phyloP scores from a whole-genome alignment of 2,329 filamentous ascomycete genomes.

The Venturia oleaginea region DNA sequence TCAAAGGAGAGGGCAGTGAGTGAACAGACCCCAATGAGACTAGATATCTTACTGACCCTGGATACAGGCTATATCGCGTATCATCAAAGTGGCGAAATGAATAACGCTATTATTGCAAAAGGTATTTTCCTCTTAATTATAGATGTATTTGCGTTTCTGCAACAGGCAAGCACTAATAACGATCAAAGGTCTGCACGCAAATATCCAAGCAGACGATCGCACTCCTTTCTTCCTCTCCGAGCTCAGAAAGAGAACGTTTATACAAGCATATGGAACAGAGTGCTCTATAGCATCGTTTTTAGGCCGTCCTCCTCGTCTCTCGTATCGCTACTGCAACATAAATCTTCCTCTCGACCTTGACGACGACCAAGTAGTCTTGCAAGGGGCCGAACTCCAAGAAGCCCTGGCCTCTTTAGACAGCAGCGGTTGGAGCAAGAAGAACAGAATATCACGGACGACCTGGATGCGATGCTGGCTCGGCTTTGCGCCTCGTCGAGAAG shows the following conservation, averaged over 20 bases:
- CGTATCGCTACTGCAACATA: slow-evolving; percentile 44
- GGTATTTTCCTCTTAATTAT: slow-evolving; percentile 18
- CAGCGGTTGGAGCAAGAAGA: slow-evolving; percentile 44
- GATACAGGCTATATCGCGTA: slow-evolving; percentile 22
- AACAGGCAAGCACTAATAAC: background rate
- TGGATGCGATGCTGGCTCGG: slow-evolving; percentile 38
- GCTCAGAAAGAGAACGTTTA: slow-evolving; percentile 26
- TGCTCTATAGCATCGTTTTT: slow-evolving; percentile 44
- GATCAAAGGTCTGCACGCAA: slow-evolving; percentile 23
- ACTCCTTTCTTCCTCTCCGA: slow-evolving; percentile 29
- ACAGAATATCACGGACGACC: slow-evolving; percentile 36
- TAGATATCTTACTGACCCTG: slow-evolving; percentile 16
- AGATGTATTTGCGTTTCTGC: background rate
- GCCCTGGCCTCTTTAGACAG: slow-evolving; percentile 35
- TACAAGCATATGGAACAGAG: slow-evolving; percentile 32
- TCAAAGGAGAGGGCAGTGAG: slow-evolving; percentile 23
- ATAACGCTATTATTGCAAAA: slow-evolving; percentile 25
- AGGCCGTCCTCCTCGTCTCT: slow-evolving; percentile 45
- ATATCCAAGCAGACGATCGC: slow-evolving; percentile 24
- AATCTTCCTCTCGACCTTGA: slow-evolving; percentile 47
- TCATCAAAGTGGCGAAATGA: slow-evolving; percentile 25
- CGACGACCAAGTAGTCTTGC: slow-evolving; percentile 40
- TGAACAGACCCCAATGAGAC: slow-evolving; percentile 15
- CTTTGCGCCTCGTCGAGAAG: slow-evolving; percentile 45
- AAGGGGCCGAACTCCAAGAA: slow-evolving; percentile 31